Base-by-base conservation (phyloP, 1,284 basidiomycete genomes). In the Phellopilus nigrolimitatus region DNA sequence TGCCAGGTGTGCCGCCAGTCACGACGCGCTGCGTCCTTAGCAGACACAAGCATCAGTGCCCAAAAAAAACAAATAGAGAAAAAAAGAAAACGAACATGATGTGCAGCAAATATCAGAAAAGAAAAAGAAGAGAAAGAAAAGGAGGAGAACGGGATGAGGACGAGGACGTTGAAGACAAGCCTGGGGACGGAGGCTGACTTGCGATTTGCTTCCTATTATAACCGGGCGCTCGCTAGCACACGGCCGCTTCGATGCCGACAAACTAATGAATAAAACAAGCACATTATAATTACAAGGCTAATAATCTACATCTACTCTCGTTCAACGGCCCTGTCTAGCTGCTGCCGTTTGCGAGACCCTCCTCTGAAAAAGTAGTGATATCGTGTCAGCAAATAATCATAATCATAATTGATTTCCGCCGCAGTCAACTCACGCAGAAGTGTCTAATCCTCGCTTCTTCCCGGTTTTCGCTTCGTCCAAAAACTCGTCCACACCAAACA, bases 401-500 rank as follows among this genome's bases (percentile, higher is more conserved):
- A n/a, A 44, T 25, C n/a, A 31, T 22, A 15, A 39, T 9, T 22
- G 13, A 47, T 34, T 13, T 34, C 10, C 21, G 21, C 19, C 39
- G 42, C 13, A 9, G 19, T 45, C 54, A 34, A 79, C 85, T 74
- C 64, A 88, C 77, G 75, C 82, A 45, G 78, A 77, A 45, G 82
- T 83, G 63, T 91, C 88, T 63, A 91, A 61, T n/a, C 91, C 88
- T 57, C 94, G 77, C 71, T 97, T 97, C 65, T 83, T 86, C 4
- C 94, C 95, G 17, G 86, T 84, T 76, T 95, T 97, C 10, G 95
- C 97, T 64, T 95, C 92, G 64, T 97, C 91, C 72, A 99, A 78
- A 75, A 99, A 99, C 66, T 97, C 86, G 68, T 97, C 91, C 59
- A 99, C 79, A 58, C 95, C 95, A 65, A 99, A 99, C n/a, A 97